A percentile compares a stretch with the other conserved stretches of the same genome.
Evolutionary conservation across 768 basidiomycete species (phyloP).

Genomic region (Sarcomyxa edulis): DNA sequence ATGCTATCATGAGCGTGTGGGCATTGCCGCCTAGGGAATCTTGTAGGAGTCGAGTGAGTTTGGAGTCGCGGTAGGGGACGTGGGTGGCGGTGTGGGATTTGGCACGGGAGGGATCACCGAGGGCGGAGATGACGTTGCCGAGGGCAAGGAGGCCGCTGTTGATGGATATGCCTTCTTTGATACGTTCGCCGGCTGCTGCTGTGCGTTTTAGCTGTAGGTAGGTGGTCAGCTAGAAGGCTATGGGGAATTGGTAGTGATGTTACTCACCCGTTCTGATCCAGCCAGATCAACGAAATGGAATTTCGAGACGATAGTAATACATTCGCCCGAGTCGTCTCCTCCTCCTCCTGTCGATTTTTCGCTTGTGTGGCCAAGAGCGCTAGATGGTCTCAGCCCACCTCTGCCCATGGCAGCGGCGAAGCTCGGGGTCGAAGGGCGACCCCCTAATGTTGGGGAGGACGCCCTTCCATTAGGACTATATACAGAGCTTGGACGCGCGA

Average conservation of each 20-base stretch:
- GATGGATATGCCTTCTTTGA: constrained; percentile 98
- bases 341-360: constrained; percentile 34
- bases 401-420: constrained; percentile 72
- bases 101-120: constrained; percentile 87
- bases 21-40: constrained; percentile 97
- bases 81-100: constrained; percentile 83
- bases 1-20: constrained; percentile 98
- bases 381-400: constrained; percentile 68
- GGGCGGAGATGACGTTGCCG: constrained; percentile 97
- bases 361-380: constrained; percentile 68
- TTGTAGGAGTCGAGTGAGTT: constrained; percentile 92
- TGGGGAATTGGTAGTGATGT: constrained; percentile 3
- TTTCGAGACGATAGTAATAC: constrained; percentile 89
- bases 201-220: constrained; percentile 82
- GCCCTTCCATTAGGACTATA: constrained; percentile 51
- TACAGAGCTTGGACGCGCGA: constrained; percentile 80
- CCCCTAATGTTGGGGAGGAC: constrained; percentile 66
- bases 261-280: constrained; percentile 88
- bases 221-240: constrained; percentile 12
- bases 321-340: constrained; percentile 73
- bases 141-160: constrained; percentile 95
- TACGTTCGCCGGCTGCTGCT: constrained; percentile 90
- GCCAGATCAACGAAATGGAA: constrained; percentile 99
- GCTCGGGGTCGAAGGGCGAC: constrained; percentile 75
- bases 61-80: constrained; percentile 97